phyloP scores from a whole-genome alignment of 148 eudicot genomes.

The Vaccinium corymbosum region DNA sequence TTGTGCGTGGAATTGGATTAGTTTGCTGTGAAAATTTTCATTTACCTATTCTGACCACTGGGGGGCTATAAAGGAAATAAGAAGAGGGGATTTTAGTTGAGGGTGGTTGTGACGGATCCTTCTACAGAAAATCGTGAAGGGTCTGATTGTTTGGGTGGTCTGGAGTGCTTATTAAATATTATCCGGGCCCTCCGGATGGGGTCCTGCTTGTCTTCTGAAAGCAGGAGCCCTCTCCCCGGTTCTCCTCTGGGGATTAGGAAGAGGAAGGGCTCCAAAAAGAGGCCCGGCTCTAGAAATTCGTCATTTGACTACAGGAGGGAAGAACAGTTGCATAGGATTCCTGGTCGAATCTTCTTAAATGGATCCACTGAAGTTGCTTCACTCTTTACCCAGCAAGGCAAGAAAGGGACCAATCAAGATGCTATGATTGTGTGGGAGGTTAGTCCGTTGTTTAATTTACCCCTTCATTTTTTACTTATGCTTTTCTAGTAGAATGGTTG shows the following conservation, averaged over 20 bases:
- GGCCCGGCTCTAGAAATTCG: conserved; percentile 51
- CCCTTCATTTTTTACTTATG: neutral
- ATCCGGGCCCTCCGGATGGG: conserved; percentile 99
- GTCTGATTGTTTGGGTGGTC: conserved; percentile 56
- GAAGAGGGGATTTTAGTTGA: conserved; percentile 4
- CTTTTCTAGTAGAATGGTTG: neutral
- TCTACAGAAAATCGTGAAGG: conserved; percentile 42
- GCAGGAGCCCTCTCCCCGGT: conserved; percentile 78
- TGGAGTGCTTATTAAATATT: conserved; percentile 82
- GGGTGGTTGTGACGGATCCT: conserved; percentile 57
- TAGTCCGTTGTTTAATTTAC: conserved; percentile 4
- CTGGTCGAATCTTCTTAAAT: conserved; percentile 61
- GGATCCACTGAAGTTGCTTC: conserved; percentile 77
- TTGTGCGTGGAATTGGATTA: neutral
- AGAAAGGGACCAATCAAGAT: conserved; percentile 95
- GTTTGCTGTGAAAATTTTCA: neutral
- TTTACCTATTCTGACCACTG: neutral
- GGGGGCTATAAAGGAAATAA: neutral
- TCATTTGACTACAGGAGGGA: conserved; percentile 65
- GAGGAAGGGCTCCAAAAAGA: conserved; percentile 55
- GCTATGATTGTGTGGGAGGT: conserved; percentile 99
- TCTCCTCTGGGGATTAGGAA: conserved; percentile 60
- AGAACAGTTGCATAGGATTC: conserved; percentile 61
- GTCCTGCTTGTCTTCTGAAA: conserved; percentile 90
- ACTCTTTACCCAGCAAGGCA: conserved; percentile 81